Evolutionary conservation across 345 rosid genomes (phyloP).

Genomic region (Dipteronia dyeriana): DNA sequence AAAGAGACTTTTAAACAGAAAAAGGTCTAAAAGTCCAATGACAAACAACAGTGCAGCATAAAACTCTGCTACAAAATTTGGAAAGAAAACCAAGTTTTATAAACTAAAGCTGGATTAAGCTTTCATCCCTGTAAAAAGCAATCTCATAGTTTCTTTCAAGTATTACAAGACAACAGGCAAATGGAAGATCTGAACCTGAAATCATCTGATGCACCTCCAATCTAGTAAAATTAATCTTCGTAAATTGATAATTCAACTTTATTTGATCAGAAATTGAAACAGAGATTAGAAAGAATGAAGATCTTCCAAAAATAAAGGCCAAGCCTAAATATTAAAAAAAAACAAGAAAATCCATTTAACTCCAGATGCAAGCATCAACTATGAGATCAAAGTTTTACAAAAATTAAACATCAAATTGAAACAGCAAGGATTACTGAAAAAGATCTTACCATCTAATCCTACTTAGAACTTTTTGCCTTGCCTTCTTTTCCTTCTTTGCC

Average conservation of each 20-base stretch:
- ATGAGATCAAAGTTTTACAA: slow-evolving; percentile 3
- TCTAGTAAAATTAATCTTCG: background rate
- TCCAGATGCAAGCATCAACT: slow-evolving; percentile 16
- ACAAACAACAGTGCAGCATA: background rate
- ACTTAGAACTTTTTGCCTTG: slow-evolving; percentile 62
- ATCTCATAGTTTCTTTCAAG: background rate
- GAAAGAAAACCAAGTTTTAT: background rate
- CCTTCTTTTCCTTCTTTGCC: slow-evolving; percentile 60
- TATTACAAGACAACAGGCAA: background rate
- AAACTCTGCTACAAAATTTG: background rate
- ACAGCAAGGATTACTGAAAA: slow-evolving; percentile 6
- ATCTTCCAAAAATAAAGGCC: background rate
- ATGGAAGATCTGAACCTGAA: background rate
- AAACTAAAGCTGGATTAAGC: background rate
- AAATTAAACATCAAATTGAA: slow-evolving; percentile 7
- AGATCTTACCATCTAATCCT: slow-evolving; percentile 30
- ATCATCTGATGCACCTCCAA: background rate
- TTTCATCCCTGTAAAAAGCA: background rate
- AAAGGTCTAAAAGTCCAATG: background rate
- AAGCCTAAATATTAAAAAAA: slow-evolving; percentile 11
- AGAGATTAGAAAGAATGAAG: background rate
- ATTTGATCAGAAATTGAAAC: background rate
- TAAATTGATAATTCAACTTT: background rate
- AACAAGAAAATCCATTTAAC: background rate
- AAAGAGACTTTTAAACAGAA: slow-evolving; percentile 3